Evolutionary conservation across 352 stramenopile genomes (phyloP).

Genomic region (Globisporangium cylindrosporum): DNA sequence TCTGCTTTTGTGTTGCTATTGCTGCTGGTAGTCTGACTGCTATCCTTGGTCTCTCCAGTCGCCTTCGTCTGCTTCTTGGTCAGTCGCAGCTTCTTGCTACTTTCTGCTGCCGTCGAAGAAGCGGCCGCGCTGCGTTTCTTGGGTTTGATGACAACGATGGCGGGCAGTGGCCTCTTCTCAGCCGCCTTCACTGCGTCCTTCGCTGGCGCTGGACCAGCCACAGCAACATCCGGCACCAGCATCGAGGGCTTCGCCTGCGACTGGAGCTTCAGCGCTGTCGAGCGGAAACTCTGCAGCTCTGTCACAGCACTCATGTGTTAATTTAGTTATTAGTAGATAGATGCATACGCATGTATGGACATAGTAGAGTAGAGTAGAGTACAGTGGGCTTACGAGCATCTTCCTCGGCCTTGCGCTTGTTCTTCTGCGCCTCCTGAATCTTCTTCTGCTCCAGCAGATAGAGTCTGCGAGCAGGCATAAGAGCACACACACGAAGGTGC

Average conservation of each 20-base stretch:
- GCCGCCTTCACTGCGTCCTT: not conserved
- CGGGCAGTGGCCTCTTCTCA: slow-evolving; percentile 17
- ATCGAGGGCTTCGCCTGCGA: slow-evolving; percentile 31
- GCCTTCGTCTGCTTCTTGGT: slow-evolving; percentile 9
- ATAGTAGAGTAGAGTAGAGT: not conserved
- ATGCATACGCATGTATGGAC: not conserved
- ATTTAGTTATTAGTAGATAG: not conserved
- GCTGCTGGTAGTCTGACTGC: too few species aligned
- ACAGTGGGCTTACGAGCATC: slow-evolving; percentile 31
- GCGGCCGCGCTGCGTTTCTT: slow-evolving; percentile 40
- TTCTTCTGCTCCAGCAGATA: slow-evolving; percentile 70
- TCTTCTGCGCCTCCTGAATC: slow-evolving; percentile 35
- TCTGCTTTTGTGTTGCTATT: not conserved
- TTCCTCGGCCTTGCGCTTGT: slow-evolving; percentile 28
- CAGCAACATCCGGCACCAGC: slow-evolving; percentile 15
- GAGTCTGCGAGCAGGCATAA: slow-evolving; percentile 20
- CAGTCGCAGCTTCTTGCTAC: slow-evolving; percentile 23
- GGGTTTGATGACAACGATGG: slow-evolving; percentile 42
- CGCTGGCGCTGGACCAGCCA: slow-evolving; percentile 1
- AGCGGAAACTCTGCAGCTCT: slow-evolving; percentile 58
- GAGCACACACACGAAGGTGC: not conserved
- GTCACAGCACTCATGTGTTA: too few species aligned
- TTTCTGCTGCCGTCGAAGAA: not conserved
- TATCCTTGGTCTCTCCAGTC: not conserved
- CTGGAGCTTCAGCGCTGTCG: slow-evolving; percentile 56